A percentile compares a stretch with the other conserved stretches of the same genome.
Conservation (phyloP, 1,284 basidiomycete genomes). For the Cutaneotrichosporon sp. region DNA sequence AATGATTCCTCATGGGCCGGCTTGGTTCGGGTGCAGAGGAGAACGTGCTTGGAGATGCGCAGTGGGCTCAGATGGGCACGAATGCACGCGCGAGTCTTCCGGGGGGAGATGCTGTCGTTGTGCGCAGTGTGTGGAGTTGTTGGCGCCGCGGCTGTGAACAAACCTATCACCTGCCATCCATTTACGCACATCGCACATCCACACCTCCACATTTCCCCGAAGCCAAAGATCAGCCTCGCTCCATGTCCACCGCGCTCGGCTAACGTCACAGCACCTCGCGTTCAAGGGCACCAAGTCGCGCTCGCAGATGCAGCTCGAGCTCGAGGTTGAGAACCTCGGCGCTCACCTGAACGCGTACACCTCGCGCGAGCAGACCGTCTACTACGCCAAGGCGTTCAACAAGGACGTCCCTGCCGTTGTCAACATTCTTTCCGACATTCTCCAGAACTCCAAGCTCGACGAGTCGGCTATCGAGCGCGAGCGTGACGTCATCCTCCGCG, state of each 20-base stretch:
- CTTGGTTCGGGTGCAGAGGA: background rate
- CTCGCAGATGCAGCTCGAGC: slow-evolving; percentile 86
- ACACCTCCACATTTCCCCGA: slow-evolving; percentile 14
- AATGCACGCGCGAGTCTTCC: background rate
- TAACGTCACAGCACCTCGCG: slow-evolving; percentile 44
- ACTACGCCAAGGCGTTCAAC: slow-evolving; percentile 98
- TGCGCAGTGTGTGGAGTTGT: background rate
- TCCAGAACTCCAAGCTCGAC: slow-evolving; percentile 97
- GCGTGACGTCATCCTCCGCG: slow-evolving; percentile 92
- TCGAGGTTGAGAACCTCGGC: slow-evolving; percentile 97
- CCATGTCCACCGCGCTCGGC: slow-evolving; percentile 1
- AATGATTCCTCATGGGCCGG: background rate
- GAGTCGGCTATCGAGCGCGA: slow-evolving; percentile 86
- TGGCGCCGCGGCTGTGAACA: background rate
- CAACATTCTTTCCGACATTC: slow-evolving; percentile 97
- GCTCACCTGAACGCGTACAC: slow-evolving; percentile 99
- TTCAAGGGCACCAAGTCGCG: slow-evolving; percentile 86
- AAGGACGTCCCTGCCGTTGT: slow-evolving; percentile 90
- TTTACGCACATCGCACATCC: slow-evolving; percentile 7
- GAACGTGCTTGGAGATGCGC: background rate
- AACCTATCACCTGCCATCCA: background rate
- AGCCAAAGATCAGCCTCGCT: slow-evolving; percentile 5
- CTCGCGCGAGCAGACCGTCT: slow-evolving; percentile 97
- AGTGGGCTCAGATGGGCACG: background rate
- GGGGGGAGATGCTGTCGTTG: background rate